Percentiles rank a stretch among this genome's conserved stretches.
These are phyloP conservation scores for Rhizoclosmatium sp. DNA, from an alignment of 192 early-diverging fungal species.

Conservation along the genomic window DNA sequence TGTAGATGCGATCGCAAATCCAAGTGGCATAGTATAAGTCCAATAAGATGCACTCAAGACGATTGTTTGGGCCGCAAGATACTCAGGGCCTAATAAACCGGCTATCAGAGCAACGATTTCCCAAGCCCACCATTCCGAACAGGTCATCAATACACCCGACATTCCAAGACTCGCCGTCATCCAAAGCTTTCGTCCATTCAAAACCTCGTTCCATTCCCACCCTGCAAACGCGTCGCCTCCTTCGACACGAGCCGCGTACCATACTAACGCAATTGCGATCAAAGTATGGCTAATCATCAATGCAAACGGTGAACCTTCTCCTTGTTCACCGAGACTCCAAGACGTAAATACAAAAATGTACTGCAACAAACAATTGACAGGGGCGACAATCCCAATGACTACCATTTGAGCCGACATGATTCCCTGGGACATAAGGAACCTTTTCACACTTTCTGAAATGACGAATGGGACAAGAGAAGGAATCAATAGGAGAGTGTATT, in stretches of 20 bases:
- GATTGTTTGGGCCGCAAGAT: conserved; percentile 83
- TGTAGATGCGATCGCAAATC: conserved; percentile 79
- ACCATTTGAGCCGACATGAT: conserved; percentile 17
- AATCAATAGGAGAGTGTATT: conserved; percentile 73
- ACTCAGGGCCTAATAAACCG: conserved; percentile 74
- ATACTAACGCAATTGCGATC: conserved; percentile 65
- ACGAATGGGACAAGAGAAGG: conserved; percentile 79
- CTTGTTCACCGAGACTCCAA: conserved; percentile 68
- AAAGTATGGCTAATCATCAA: conserved; percentile 77
- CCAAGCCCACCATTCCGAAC: conserved; percentile 61
- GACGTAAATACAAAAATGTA: conserved; percentile 80
- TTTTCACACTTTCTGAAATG: conserved; percentile 84
- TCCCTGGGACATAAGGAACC: conserved; percentile 89
- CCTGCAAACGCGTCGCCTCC: conserved; percentile 84
- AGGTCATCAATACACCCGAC: conserved; percentile 81
- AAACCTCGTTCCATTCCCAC: conserved; percentile 72
- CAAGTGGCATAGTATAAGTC: conserved; percentile 80
- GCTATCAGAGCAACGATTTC: conserved; percentile 58
- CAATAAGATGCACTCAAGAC: conserved; percentile 76
- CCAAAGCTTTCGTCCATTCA: conserved; percentile 40
- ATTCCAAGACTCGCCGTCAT: conserved; percentile 66
- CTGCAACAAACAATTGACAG: conserved; percentile 77
- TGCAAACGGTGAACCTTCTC: conserved; percentile 83
- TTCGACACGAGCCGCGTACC: conserved; percentile 69
- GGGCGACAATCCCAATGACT: conserved; percentile 73